Evolutionary conservation across 2,329 filamentous ascomycete species (phyloP).

Genomic region (Diplodia corticola): DNA sequence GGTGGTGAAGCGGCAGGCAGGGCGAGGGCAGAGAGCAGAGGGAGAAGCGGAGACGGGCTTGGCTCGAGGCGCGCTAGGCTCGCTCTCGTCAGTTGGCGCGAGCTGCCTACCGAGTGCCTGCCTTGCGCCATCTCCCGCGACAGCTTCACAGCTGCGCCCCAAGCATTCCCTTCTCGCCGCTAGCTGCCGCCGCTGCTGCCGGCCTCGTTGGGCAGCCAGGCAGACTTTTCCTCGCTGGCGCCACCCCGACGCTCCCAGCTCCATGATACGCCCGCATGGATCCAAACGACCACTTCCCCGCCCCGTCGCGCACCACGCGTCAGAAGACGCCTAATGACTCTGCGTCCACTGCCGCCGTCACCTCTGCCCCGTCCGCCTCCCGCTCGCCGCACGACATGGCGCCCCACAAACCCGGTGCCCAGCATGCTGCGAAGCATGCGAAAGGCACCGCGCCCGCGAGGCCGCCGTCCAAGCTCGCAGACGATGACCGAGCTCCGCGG

Average conservation of each 20-base stretch:
- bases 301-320: constrained; percentile 21
- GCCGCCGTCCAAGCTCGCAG: constrained; percentile 33
- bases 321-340: constrained; percentile 23
- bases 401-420: constrained; percentile 10
- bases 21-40: not conserved
- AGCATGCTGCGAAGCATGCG: constrained; percentile 1
- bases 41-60: constrained; percentile 8
- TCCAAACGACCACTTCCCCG: constrained; percentile 19
- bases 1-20: not conserved
- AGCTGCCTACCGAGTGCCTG: not conserved
- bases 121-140: not conserved
- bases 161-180: not conserved
- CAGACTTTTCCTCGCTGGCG: constrained; percentile 8
- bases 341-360: not conserved
- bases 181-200: not conserved
- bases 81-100: not conserved
- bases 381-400: constrained; percentile 14
- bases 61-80: not conserved
- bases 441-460: constrained; percentile 24
- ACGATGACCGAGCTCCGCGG: constrained; percentile 34
- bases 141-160: not conserved
- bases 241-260: not conserved
- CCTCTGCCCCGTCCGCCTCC: constrained; percentile 5
- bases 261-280: constrained; percentile 22
- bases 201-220: constrained; percentile 7